Percentiles rank a stretch among this genome's conserved stretches.
Evolutionary conservation across 192 early-diverging fungal genomes (phyloP).

Genomic region (Backusella psychrophila): DNA sequence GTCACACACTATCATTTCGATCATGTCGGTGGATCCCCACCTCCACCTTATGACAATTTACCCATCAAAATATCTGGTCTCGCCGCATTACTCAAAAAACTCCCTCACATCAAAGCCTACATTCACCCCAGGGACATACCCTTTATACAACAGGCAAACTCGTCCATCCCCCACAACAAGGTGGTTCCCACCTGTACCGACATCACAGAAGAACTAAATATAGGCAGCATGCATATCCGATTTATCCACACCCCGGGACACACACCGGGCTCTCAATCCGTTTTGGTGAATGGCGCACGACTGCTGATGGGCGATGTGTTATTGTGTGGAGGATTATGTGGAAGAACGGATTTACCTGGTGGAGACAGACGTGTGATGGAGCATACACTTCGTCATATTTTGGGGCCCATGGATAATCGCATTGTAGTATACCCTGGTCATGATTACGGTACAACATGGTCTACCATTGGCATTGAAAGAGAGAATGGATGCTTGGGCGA

Average conservation of each 20-base stretch:
- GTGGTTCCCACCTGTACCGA: slow-evolving; percentile 27
- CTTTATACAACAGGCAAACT: slow-evolving; percentile 64
- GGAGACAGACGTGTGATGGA: slow-evolving; percentile 63
- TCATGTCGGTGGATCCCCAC: slow-evolving; percentile 75
- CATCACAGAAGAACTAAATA: slow-evolving; percentile 11
- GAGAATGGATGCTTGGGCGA: slow-evolving; percentile 42
- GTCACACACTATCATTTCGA: slow-evolving; percentile 89
- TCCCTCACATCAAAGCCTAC: slow-evolving; percentile 73
- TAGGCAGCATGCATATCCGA: slow-evolving; percentile 53
- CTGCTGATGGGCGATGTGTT: slow-evolving; percentile 85
- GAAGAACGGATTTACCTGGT: slow-evolving; percentile 83
- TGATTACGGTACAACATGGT: slow-evolving; percentile 81
- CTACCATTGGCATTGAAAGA: slow-evolving; percentile 66
- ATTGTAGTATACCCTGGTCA: slow-evolving; percentile 90
- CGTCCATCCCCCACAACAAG: slow-evolving; percentile 36
- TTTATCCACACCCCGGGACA: slow-evolving; percentile 96
- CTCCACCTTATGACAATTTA: slow-evolving; percentile 79
- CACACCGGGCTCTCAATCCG: slow-evolving; percentile 82
- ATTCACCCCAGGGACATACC: slow-evolving; percentile 78
- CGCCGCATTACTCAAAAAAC: slow-evolving; percentile 65
- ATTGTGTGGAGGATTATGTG: slow-evolving; percentile 76
- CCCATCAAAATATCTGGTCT: slow-evolving; percentile 80
- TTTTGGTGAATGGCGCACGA: slow-evolving; percentile 71
- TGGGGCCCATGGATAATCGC: slow-evolving; percentile 55
- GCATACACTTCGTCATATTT: slow-evolving; percentile 62